Percentiles rank a stretch among this genome's conserved stretches.
These are phyloP conservation scores for Perkinsus chesapeaki DNA, from an alignment of 169 alveolate genomes.

Conservation along the genomic window DNA sequence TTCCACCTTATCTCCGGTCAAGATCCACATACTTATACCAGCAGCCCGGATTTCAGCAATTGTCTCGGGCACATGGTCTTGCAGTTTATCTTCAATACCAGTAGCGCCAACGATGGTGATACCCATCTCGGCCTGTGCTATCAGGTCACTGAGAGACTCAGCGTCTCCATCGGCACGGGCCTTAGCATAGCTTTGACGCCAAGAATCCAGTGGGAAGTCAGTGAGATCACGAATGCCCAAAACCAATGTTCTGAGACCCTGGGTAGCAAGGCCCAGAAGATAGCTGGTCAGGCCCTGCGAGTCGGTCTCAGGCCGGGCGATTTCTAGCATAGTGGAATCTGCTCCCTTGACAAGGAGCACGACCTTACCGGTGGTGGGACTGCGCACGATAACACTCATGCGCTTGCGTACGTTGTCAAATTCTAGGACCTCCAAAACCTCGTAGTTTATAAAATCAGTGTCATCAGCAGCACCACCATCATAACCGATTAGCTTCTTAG, in stretches of 20 bases:
- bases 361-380: constrained; percentile 42
- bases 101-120: constrained; percentile 81
- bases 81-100: constrained; percentile 88
- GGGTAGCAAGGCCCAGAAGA: constrained; percentile 63
- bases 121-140: constrained; percentile 62
- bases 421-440: constrained; percentile 75
- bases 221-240: constrained; percentile 74
- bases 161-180: background rate
- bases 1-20: constrained; percentile 95
- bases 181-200: background rate
- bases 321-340: constrained; percentile 55
- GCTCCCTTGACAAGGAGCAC: constrained; percentile 68
- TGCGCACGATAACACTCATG: constrained; percentile 80
- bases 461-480: background rate
- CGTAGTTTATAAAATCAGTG: constrained; percentile 23
- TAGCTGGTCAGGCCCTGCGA: constrained; percentile 17
- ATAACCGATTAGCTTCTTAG: background rate
- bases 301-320: constrained; percentile 44
- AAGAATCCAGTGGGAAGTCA: constrained; percentile 49
- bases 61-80: constrained; percentile 88
- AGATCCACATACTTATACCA: constrained; percentile 90
- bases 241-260: constrained; percentile 89
- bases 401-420: constrained; percentile 86
- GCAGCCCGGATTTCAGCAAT: constrained; percentile 81
- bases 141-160: background rate